Evolutionary conservation across 164 flowering plant genomes (phyloP).

Genomic region (Cinnamomum micranthum): DNA sequence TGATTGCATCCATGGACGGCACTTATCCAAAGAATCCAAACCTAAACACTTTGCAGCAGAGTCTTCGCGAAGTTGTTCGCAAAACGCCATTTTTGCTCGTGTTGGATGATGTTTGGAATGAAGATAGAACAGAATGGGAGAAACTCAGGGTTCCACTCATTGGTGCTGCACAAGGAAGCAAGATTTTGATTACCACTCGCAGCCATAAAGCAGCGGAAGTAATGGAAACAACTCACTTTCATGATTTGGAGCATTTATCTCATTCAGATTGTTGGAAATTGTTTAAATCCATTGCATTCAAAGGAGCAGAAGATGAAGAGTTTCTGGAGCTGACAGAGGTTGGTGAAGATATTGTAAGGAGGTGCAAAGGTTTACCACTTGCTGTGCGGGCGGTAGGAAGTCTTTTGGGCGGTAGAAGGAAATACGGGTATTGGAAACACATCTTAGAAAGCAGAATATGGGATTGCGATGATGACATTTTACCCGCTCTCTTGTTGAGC

Average conservation of each 20-base stretch:
- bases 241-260: not conserved
- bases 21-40: accelerated
- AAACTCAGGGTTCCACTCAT: not conserved
- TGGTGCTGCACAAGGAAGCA: not conserved
- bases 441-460: conserved; percentile 13
- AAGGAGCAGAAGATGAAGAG: not conserved
- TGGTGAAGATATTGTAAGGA: not conserved
- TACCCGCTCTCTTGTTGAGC: conserved; percentile 15
- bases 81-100: not conserved
- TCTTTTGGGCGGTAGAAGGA: not conserved
- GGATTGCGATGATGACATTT: conserved; percentile 7
- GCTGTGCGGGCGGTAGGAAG: not conserved
- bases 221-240: not conserved
- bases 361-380: conserved; percentile 2
- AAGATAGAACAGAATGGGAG: not conserved
- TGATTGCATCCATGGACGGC: too few species aligned
- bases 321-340: not conserved
- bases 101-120: conserved; percentile 1
- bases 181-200: conserved; percentile 2
- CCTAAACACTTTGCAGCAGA: too few species aligned
- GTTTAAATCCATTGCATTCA: not conserved
- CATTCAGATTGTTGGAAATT: not conserved
- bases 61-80: not conserved
- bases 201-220: not conserved
- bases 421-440: conserved; percentile 8